phyloP scores from a whole-genome alignment of 2,329 filamentous ascomycete genomes.

The Claviceps fusiformis region DNA sequence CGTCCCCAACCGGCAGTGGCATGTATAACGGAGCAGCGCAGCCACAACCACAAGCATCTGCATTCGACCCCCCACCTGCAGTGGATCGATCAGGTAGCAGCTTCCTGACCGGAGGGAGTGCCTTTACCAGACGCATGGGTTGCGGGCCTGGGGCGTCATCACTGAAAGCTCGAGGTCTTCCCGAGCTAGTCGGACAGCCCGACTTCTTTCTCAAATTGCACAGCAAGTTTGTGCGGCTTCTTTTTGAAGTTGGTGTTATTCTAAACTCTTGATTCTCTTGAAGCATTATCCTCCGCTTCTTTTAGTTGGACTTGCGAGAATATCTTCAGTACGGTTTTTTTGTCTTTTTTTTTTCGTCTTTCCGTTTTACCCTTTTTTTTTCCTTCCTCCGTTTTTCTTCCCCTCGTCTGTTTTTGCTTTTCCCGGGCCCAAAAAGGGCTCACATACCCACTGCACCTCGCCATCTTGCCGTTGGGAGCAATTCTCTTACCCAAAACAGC shows the following conservation, averaged over 20 bases:
- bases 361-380: background rate
- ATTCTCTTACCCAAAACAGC: background rate
- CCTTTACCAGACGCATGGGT: slow-evolving; percentile 44
- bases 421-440: background rate
- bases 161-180: slow-evolving; percentile 45
- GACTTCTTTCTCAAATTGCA: slow-evolving; percentile 58
- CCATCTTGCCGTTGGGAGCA: background rate
- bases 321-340: background rate
- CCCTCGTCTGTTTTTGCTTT: no score
- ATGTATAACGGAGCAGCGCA: slow-evolving; percentile 24
- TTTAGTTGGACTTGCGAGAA: background rate
- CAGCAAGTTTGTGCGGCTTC: slow-evolving; percentile 46
- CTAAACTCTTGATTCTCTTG: slow-evolving; percentile 28
- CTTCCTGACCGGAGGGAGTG: slow-evolving; percentile 42
- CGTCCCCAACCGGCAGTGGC: slow-evolving; percentile 23
- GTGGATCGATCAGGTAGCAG: slow-evolving; percentile 34
- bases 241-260: slow-evolving; percentile 44
- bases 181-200: slow-evolving; percentile 51
- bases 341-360: no score
- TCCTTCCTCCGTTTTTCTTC: background rate
- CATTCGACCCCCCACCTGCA: slow-evolving; percentile 18
- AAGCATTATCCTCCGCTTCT: background rate
- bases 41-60: slow-evolving; percentile 14
- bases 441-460: background rate
- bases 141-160: slow-evolving; percentile 41